phyloP scores from a whole-genome alignment of 441 rosid species.

The Pelargonium citronellum region DNA sequence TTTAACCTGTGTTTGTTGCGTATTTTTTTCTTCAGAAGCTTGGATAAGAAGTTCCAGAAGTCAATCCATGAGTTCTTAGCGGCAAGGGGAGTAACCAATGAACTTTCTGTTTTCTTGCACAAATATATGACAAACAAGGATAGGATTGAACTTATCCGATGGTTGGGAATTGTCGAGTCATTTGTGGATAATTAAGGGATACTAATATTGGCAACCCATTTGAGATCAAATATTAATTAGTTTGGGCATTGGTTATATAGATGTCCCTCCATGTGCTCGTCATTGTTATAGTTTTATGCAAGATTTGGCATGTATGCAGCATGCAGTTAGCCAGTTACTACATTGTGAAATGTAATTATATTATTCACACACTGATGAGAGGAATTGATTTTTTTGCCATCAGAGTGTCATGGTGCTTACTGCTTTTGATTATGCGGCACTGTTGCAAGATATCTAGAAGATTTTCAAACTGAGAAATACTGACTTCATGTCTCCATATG shows the following conservation, averaged over 20 bases:
- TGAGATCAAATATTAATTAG: not conserved
- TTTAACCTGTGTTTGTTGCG: constrained; percentile 10
- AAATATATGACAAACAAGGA: constrained; percentile 69
- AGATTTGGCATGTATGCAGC: not conserved
- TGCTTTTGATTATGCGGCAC: not conserved
- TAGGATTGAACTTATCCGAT: constrained; percentile 56
- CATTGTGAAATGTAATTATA: not conserved
- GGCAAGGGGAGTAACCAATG: constrained; percentile 50
- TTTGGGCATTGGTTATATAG: not conserved
- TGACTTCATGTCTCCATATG: not conserved
- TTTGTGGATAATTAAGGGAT: constrained; percentile 35
- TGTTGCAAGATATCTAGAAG: not conserved
- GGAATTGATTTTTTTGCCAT: not conserved
- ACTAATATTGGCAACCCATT: not conserved
- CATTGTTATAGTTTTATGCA: not conserved
- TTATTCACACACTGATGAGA: not conserved
- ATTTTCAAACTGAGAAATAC: not conserved
- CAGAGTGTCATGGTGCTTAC: not conserved
- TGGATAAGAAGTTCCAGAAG: constrained; percentile 41
- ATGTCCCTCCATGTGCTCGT: not conserved
- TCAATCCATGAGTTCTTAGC: constrained; percentile 39
- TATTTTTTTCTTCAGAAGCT: constrained; percentile 33
- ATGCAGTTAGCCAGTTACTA: not conserved
- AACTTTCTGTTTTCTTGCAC: constrained; percentile 60
- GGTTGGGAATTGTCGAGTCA: constrained; percentile 50